Evolutionary conservation across 2,329 filamentous ascomycete genomes (phyloP).

Genomic region (Fusarium pseudograminearum): DNA sequence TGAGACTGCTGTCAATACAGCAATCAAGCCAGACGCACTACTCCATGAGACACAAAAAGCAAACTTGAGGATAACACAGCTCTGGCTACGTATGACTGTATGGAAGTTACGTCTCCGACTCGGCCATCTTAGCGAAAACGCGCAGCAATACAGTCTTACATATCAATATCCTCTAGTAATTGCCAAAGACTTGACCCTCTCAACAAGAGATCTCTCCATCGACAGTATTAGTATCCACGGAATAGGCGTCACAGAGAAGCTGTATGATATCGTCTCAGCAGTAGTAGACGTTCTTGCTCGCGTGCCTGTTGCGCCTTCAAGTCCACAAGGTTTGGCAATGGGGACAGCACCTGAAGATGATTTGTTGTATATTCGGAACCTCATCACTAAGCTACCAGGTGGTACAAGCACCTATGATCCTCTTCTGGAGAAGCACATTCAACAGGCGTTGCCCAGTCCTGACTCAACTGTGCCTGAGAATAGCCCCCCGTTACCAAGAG

Average conservation of each 20-base stretch:
- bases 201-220: constrained; percentile 54
- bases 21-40: constrained; percentile 49
- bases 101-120: constrained; percentile 60
- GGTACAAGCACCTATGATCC: constrained; percentile 55
- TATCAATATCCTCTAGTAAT: constrained; percentile 59
- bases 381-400: constrained; percentile 56
- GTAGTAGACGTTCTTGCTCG: constrained; percentile 60
- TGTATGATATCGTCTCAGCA: constrained; percentile 60
- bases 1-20: constrained; percentile 54
- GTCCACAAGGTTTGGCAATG: constrained; percentile 41
- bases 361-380: constrained; percentile 52
- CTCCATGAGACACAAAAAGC: constrained; percentile 60
- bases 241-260: constrained; percentile 60
- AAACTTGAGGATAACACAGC: constrained; percentile 59
- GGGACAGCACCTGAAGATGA: constrained; percentile 53
- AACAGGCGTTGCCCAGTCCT: constrained; percentile 51
- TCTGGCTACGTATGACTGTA: constrained; percentile 60
- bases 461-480: constrained; percentile 14
- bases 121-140: constrained; percentile 54
- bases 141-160: constrained; percentile 52
- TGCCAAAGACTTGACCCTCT: constrained; percentile 55
- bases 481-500: background rate
- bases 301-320: constrained; percentile 52
- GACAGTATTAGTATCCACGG: constrained; percentile 58
- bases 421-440: constrained; percentile 56